Evolutionary conservation across 2,329 filamentous ascomycete species (phyloP), one percentile per base, ranked within the genome.

Genomic region (Epichloe amarillans): DNA sequence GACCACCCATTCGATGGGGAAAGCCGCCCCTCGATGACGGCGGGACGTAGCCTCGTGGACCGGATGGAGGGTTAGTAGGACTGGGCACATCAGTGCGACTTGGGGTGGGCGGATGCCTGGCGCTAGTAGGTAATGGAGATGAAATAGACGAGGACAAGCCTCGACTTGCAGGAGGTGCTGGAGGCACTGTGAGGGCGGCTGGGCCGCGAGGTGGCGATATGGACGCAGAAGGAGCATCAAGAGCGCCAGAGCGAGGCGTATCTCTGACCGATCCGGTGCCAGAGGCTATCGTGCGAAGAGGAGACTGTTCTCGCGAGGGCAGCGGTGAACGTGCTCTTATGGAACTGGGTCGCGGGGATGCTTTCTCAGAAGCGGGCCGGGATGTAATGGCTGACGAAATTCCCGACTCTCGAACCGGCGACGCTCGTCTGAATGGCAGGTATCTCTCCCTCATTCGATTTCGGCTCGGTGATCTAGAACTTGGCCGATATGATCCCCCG

Each of bases 141-240:
- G 66, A 57, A 50, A 64, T 64, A 52, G 67, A 66, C 26, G 60
- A 63, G 54, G 64, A 60, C 52, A 67, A 68, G 57, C 65, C 72
- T 57, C 72, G 66, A 21, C 60, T 60, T 35, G 61, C 64, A 5
- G 64, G 58, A 41, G 66, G 75, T 0, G 71, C 76, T 3, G 76
- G 75, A 19, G 75, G 73, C 12, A 67, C 69, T 54, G 75, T 69
- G 17, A 77, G 63, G 14, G 75, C 75, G 12, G 76, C 75, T 30
- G 77, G 77, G 0, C 75, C 77, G 48, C 75, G 72, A 3, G 77
- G 77, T 12, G 77, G 77, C 17, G 76, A 77, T 55, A 67, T 67
- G 14, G 61, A 55, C 33, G 60, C 55, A 4, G 58, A 54, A 10
- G 60, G 60, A 41, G 60, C 53, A 30, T 61, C 68, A 51, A 57